phyloP scores from a whole-genome alignment of 768 basidiomycete genomes.

The Boletus tomentosulus region DNA sequence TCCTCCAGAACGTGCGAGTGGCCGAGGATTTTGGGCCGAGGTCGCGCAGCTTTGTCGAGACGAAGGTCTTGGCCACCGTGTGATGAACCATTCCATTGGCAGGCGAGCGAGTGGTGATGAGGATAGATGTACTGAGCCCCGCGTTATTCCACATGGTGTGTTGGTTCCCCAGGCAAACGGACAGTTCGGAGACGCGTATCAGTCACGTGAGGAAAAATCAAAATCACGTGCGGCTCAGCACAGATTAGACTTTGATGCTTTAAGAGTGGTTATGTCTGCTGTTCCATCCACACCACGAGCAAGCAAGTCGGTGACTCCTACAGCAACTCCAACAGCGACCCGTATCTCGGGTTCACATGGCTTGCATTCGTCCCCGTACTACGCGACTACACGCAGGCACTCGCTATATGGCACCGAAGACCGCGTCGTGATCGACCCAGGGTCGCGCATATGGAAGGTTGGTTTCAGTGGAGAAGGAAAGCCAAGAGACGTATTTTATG shows the following conservation, averaged over 20 bases:
- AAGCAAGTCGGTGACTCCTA: slow-evolving; percentile 11
- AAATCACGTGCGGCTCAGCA: slow-evolving; percentile 6
- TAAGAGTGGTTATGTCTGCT: slow-evolving; percentile 27
- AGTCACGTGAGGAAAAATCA: slow-evolving; percentile 18
- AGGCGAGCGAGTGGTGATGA: slow-evolving; percentile 20
- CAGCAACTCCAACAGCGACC: slow-evolving; percentile 55
- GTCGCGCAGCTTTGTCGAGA: slow-evolving; percentile 24
- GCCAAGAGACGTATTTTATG: slow-evolving; percentile 83
- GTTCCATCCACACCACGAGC: slow-evolving; percentile 33
- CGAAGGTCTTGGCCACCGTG: slow-evolving; percentile 23
- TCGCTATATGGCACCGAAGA: slow-evolving; percentile 97
- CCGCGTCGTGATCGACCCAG: slow-evolving; percentile 91
- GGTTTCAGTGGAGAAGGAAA: slow-evolving; percentile 96
- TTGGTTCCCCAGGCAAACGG: not conserved
- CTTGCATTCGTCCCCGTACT: slow-evolving; percentile 78
- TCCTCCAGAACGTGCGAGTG: slow-evolving; percentile 22
- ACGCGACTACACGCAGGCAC: slow-evolving; percentile 80
- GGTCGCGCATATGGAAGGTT: slow-evolving; percentile 92
- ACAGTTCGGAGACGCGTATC: slow-evolving; percentile 9
- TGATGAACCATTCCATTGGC: slow-evolving; percentile 30
- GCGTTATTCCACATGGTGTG: slow-evolving; percentile 25
- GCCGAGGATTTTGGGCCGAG: slow-evolving; percentile 23
- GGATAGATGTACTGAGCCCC: slow-evolving; percentile 25
- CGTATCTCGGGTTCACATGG: slow-evolving; percentile 45
- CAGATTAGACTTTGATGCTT: not conserved